These are phyloP conservation scores for Helminthosporium solani DNA, from an alignment of 2,329 filamentous ascomycete genomes.

Conservation along the genomic window DNA sequence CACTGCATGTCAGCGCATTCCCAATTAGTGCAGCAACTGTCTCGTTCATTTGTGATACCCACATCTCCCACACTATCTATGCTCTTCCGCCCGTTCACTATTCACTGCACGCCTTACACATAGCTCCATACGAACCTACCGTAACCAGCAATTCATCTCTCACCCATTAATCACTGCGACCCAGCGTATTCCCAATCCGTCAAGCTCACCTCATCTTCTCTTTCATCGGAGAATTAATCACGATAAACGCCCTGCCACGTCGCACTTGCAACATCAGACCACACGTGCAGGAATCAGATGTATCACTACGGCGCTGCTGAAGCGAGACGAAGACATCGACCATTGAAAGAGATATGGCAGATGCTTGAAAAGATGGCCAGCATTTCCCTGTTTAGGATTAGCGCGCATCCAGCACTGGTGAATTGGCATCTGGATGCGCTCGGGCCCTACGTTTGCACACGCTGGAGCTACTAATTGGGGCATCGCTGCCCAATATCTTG, in stretches of 20 bases:
- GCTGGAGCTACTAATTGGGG: too few species aligned
- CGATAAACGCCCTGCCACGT: background rate
- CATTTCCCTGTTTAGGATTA: background rate
- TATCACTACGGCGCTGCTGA: background rate
- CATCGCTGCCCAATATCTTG: too few species aligned
- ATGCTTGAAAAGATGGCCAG: background rate
- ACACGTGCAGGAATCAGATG: background rate
- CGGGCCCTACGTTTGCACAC: background rate
- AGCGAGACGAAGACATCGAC: background rate
- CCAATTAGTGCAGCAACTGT: background rate
- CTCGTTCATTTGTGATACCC: background rate
- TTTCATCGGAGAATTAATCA: background rate
- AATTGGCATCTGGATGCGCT: background rate
- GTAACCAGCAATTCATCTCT: background rate
- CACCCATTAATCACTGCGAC: background rate
- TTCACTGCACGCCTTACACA: background rate
- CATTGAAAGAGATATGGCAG: background rate
- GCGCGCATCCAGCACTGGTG: background rate
- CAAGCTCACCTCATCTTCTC: background rate
- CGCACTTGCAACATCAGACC: background rate
- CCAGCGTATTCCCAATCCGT: background rate
- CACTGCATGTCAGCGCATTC: background rate
- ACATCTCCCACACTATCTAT: background rate
- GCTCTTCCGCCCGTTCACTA: background rate
- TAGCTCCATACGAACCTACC: background rate